Conservation (phyloP, 2,329 filamentous ascomycete species). For the Hymenoscyphus fructigenus region DNA sequence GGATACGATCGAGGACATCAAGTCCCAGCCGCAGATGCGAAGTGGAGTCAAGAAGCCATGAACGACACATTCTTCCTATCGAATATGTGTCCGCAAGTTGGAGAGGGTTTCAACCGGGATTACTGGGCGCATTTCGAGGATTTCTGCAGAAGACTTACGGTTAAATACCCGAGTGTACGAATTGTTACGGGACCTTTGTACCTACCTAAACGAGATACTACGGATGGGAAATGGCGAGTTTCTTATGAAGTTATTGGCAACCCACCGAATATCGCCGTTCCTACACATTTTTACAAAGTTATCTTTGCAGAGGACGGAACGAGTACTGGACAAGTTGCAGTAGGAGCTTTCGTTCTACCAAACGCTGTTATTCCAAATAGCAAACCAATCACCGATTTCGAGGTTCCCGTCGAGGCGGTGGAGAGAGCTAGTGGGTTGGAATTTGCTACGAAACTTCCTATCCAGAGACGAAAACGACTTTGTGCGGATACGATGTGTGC, state of each 20-base stretch:
- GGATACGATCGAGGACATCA: conserved; percentile 97
- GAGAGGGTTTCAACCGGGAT: conserved; percentile 96
- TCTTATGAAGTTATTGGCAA: conserved; percentile 93
- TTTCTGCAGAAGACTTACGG: conserved; percentile 83
- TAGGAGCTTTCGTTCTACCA: conserved; percentile 93
- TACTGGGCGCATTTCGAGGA: conserved; percentile 99
- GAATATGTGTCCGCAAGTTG: conserved; percentile 99
- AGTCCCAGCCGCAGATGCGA: conserved; percentile 92
- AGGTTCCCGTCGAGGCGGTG: conserved; percentile 89
- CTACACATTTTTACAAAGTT: conserved; percentile 99
- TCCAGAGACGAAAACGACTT: conserved; percentile 70
- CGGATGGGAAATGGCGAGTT: conserved; percentile 92
- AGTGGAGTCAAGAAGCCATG: conserved; percentile 94
- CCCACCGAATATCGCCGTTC: conserved; percentile 91
- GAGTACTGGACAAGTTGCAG: conserved; percentile 70
- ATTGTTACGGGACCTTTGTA: conserved; percentile 94
- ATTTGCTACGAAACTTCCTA: conserved; percentile 79
- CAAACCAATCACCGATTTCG: conserved; percentile 86
- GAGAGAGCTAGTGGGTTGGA: conserved; percentile 91
- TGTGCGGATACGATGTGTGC: conserved; percentile 86
- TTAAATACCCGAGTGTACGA: conserved; percentile 79
- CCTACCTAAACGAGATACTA: conserved; percentile 76
- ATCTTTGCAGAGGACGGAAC: conserved; percentile 89
- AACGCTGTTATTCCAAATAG: conserved; percentile 86
- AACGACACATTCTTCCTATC: conserved; percentile 88